phyloP scores from a whole-genome alignment of 23 red algal genomes.

The Rhodosorus marinus region DNA sequence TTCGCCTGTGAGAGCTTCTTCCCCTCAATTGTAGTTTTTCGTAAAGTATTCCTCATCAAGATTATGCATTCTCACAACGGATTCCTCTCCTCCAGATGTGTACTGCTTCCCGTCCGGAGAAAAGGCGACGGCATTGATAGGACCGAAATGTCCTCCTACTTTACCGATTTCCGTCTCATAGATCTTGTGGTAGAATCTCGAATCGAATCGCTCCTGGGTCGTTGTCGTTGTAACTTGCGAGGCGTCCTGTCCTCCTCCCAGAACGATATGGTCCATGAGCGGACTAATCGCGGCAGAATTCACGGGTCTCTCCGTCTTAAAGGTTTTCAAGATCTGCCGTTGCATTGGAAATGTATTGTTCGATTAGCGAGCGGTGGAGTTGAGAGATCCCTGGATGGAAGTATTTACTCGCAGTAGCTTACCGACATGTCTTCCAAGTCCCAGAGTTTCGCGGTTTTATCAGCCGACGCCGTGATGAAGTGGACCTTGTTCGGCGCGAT shows the following conservation, averaged over 20 bases:
- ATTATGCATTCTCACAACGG: slow-evolving; percentile 79
- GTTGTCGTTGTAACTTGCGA: slow-evolving; percentile 83
- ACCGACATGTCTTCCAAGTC: slow-evolving; percentile 43
- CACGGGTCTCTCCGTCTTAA: slow-evolving; percentile 56
- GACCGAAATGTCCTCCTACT: slow-evolving; percentile 92
- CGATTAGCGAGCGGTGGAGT: too few relatives aligned
- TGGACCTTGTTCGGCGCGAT: slow-evolving; percentile 16
- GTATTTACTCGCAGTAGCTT: too few relatives aligned
- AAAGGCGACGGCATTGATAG: slow-evolving; percentile 89
- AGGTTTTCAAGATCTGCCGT: slow-evolving; percentile 56
- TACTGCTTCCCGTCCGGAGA: slow-evolving; percentile 67
- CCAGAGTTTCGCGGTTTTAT: slow-evolving; percentile 68
- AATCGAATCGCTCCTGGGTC: slow-evolving; percentile 63
- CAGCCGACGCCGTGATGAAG: slow-evolving; percentile 67
- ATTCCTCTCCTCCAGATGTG: slow-evolving; percentile 83
- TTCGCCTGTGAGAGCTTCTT: too few relatives aligned
- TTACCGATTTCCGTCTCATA: slow-evolving; percentile 71
- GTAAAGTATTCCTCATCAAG: slow-evolving; percentile 88
- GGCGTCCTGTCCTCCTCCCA: slow-evolving; percentile 95
- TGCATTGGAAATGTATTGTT: too few relatives aligned
- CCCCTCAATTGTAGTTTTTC: slow-evolving; percentile 23
- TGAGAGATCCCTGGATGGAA: too few relatives aligned
- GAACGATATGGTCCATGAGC: slow-evolving; percentile 45
- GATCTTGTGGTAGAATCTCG: slow-evolving; percentile 61
- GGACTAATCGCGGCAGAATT: slow-evolving; percentile 84